A percentile compares a stretch with the other conserved stretches of the same genome.
These are phyloP conservation scores for Naematelia encephala DNA, from an alignment of 768 basidiomycete species.

Conservation along the genomic window DNA sequence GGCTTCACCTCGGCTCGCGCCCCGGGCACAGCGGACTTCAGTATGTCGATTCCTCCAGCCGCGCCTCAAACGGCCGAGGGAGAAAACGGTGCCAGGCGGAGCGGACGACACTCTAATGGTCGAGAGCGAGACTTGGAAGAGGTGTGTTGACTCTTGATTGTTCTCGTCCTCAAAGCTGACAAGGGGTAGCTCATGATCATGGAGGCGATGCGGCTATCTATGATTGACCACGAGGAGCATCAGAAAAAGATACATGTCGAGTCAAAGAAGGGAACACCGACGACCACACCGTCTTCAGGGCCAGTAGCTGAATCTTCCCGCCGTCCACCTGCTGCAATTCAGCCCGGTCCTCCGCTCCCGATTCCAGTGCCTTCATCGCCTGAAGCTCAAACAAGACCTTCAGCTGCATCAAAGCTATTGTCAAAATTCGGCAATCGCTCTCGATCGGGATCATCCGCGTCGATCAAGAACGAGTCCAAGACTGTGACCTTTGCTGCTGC, in stretches of 20 bases:
- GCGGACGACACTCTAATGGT: slow-evolving; percentile 63
- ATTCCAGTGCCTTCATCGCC: slow-evolving; percentile 4
- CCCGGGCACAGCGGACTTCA: slow-evolving; percentile 40
- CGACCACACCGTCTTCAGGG: slow-evolving; percentile 3
- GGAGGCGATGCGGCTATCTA: slow-evolving; percentile 96
- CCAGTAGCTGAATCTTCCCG: slow-evolving; percentile 1
- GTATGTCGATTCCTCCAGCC: slow-evolving; percentile 43
- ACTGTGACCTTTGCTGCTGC: slow-evolving; percentile 13
- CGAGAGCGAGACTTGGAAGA: slow-evolving; percentile 83
- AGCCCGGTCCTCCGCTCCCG: slow-evolving; percentile 4
- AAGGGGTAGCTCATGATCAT: slow-evolving; percentile 83
- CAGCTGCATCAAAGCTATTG: slow-evolving; percentile 21
- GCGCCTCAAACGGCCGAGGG: slow-evolving; percentile 56
- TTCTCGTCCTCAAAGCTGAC: slow-evolving; percentile 2
- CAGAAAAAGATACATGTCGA: slow-evolving; percentile 58
- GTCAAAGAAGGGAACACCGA: slow-evolving; percentile 5
- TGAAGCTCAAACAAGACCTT: slow-evolving; percentile 8
- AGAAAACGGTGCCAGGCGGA: slow-evolving; percentile 55
- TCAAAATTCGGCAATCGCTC: slow-evolving; percentile 23
- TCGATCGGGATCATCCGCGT: slow-evolving; percentile 11
- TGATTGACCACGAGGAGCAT: slow-evolving; percentile 91
- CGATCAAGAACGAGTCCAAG: slow-evolving; percentile 9
- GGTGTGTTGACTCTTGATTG: slow-evolving; percentile 54
- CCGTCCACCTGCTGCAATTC: not conserved
- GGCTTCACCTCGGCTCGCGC: slow-evolving; percentile 78